Evolutionary conservation across 306 rosid genomes (phyloP), one percentile per base, ranked within the genome.

Genomic region (Vigna mungo): DNA sequence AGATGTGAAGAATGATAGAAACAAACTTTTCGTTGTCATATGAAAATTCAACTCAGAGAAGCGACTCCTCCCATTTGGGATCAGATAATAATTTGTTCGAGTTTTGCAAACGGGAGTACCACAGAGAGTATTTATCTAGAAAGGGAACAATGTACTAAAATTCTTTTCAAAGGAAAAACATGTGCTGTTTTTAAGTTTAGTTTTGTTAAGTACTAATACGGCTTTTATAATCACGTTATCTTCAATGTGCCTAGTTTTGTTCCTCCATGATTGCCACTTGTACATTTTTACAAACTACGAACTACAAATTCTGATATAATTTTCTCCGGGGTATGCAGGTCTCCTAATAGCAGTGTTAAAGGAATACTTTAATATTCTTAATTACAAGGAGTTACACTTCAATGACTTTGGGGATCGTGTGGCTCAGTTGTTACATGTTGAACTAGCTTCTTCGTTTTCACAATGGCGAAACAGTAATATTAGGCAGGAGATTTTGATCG

Each of bases 391-490:
- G 77, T 81, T 88, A 71, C 89, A 65, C 54, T 88, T 88, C 86
- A 88, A 85, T 43, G 91, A 88, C 73, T 81, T 78, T 43, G 89
- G 89, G 18, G 91, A 85, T 74, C 91, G 91, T 44, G 91, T 88
- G 2, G 91, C 91, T 75, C 91, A 88, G 52, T 64, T 88, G 64
- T 78, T 88, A 68, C 91, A 88, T 76, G 91, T 88, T 71, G 87
- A 88, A 76, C 71, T 88, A 32, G 62, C 78, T 32, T 66, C 81
- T 76, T 77, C 89, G 1, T 30, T 51, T 69, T 60, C 91, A 14
- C 82, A 83, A 52, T 34, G 74, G 71, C 83, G 74, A 71, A 83
- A 49, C 71, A 62, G 41, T 78, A 85, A 88, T 32, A n/a, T 81
- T 23, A 73, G 86, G 75, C 91, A 88, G 71, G 91, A 85, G 83